Evolutionary conservation across 768 basidiomycete genomes (phyloP).

Genomic region (Calocybe gangraenosa): DNA sequence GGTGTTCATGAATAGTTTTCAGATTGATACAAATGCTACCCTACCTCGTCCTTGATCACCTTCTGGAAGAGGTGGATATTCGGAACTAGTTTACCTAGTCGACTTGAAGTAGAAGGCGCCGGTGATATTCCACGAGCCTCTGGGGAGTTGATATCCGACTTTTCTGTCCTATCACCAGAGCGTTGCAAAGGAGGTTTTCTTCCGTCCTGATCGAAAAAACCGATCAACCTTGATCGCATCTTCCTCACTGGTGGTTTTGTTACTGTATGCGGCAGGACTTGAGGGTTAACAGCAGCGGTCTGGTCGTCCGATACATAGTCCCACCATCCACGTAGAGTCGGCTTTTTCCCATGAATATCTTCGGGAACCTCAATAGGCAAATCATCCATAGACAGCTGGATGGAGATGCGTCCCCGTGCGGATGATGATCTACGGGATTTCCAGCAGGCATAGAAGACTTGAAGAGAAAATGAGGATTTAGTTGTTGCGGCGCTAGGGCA

Average conservation of each 20-base stretch:
- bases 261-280: neutral
- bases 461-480: slow-evolving; percentile 6
- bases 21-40: slow-evolving; percentile 10
- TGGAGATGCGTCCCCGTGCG: slow-evolving; percentile 52
- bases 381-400: slow-evolving; percentile 43
- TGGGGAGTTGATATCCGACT: neutral
- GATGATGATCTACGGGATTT: slow-evolving; percentile 45
- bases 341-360: slow-evolving; percentile 19
- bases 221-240: slow-evolving; percentile 3
- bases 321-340: slow-evolving; percentile 47
- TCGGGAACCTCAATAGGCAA: slow-evolving; percentile 26
- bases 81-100: slow-evolving; percentile 45
- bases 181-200: neutral
- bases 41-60: slow-evolving; percentile 64
- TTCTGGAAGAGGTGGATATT: slow-evolving; percentile 49
- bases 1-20: neutral
- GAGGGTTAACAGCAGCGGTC: slow-evolving; percentile 5
- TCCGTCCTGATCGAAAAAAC: neutral
- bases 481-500: neutral
- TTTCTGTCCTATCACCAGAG: neutral
- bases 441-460: slow-evolving; percentile 55
- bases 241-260: neutral
- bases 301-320: slow-evolving; percentile 39
- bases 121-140: slow-evolving; percentile 19
- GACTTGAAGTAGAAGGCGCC: slow-evolving; percentile 31